Evolutionary conservation across 768 basidiomycete species (phyloP).

Genomic region (Gloeopeniophorella convolvens): DNA sequence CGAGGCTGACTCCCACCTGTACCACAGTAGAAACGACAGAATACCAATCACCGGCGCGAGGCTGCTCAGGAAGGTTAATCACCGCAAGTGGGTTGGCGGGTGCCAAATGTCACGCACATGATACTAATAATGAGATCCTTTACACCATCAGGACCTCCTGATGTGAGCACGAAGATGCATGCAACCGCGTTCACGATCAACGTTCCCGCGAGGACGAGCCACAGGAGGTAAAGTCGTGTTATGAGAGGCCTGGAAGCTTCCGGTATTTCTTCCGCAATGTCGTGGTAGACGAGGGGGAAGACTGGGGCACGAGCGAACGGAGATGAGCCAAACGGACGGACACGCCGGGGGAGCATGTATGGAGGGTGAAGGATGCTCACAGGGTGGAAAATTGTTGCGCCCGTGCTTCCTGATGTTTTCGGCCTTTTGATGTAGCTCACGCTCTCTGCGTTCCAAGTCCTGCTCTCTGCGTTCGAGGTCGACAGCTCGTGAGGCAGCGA

Average conservation of each 20-base stretch:
- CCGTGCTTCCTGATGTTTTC: slow-evolving; percentile 69
- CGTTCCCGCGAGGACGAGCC: slow-evolving; percentile 82
- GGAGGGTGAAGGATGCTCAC: slow-evolving; percentile 38
- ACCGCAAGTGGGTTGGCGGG: slow-evolving; percentile 18
- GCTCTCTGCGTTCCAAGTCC: slow-evolving; percentile 75
- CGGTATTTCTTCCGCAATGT: slow-evolving; percentile 86
- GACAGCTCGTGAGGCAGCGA: slow-evolving; percentile 41
- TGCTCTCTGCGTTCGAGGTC: slow-evolving; percentile 73
- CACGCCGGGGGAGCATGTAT: neutral
- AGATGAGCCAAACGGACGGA: neutral
- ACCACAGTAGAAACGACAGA: slow-evolving; percentile 90
- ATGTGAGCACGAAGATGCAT: slow-evolving; percentile 77
- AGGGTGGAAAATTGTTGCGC: slow-evolving; percentile 91
- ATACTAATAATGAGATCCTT: slow-evolving; percentile 79
- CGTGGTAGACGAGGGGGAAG: slow-evolving; percentile 92
- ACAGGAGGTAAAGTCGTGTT: slow-evolving; percentile 84
- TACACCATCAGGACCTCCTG: slow-evolving; percentile 69
- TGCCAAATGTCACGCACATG: slow-evolving; percentile 44
- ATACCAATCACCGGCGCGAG: slow-evolving; percentile 74
- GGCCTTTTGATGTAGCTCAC: slow-evolving; percentile 61
- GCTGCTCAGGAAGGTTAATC: slow-evolving; percentile 36
- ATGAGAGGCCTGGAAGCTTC: slow-evolving; percentile 72
- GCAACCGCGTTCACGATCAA: slow-evolving; percentile 87
- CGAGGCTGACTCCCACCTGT: slow-evolving; percentile 52
- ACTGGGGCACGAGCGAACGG: slow-evolving; percentile 39